Evolutionary conservation across 257 asterid genomes (phyloP), one percentile per base, ranked within the genome.

Genomic region (Fraxinus pennsylvanica): DNA sequence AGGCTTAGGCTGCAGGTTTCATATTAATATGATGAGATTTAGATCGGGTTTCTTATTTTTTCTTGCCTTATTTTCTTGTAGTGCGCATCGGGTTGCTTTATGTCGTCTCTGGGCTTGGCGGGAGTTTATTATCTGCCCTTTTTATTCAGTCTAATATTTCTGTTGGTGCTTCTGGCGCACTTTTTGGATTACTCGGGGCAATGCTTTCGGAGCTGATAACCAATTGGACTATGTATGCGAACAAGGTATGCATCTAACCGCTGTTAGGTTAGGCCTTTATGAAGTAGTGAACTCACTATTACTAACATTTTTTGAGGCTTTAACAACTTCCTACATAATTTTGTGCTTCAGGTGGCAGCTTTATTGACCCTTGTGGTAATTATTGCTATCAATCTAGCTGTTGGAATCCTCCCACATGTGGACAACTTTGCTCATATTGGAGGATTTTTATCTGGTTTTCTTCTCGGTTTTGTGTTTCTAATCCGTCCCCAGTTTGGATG

Each of bases 91-190:
- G 97, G 30, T 73, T 90, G 85, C 94, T 94, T 32, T 94, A 94
- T 78, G 80, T 91, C 82, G 86, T 94, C 15, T 89, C 98, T 8
- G 98, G 98, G 81, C 85, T 92, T 43, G 98, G 98, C 15, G 97
- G 98, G 52, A 92, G 97, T 74, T 80, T 94, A 84, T 54, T 92
- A 35, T 94, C 97, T 17, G 91, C 91, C 72, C 93, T 92, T 80
- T 94, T 94, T 78, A 90, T 94, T 67, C 94, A 88, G 85, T 81
- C 92, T 36, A 88, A 92, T 75, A 92, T 94, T 86, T 94, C 98
- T 14, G 98, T 94, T 0, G 98, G 98, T 75, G 97, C 98, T 78
- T 94, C 98, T 14, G 97, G 98, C 78, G 97, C 98, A 66, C 93
- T 94, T 78, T 94, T 94, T 63, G 97, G 98, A 27, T 82, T 92